Evolutionary conservation across 495 filamentous ascomycete genomes (phyloP), one percentile per base, ranked within the genome.

Genomic region (Neurospora cerealis): DNA sequence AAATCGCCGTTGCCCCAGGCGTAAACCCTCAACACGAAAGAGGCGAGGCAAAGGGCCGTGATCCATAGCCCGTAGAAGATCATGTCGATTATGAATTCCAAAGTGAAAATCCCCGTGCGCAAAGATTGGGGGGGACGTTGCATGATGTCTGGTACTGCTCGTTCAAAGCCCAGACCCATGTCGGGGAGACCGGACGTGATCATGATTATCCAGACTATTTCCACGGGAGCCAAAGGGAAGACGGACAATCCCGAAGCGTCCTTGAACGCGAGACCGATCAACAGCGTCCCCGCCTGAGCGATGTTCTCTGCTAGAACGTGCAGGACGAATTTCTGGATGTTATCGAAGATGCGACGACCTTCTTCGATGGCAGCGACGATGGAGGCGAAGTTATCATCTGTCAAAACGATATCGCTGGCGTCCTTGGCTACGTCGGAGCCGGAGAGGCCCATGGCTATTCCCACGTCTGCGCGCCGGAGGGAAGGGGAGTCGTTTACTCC

Each of bases 341-440:
- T 94, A 77, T 93, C 91, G 75, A 93, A 94, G 74, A 94, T 87
- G 44, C 91, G 83, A n/a, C 92, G 83, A 5, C 92, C 92, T 77
- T 94, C 91, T 70, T 91, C 88, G 42, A 93, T 89, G 11, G 91
- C 91, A 24, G 88, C 89, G 0, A 93, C 90, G 77, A 93, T 93
- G 13, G 86, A 89, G 3, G 91, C 90, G 75, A 95, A 95, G 80
- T 97, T 95, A 78, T 96, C 94, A 79, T 96, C 93, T 2, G 93
- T 93, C 5, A 96, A 83, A 3, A 96, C 92, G 78, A 96, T 94
- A 77, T 95, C n/a, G n/a, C 93, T 0, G 92, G 93, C 93, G 38
- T 92, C 92, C 78, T 94, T 96, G 21, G 94, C 94, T 3, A 97
- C 94, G 75, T 97, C 94, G 21, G 91, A 93, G 3, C 94, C 94